Base-by-base conservation (phyloP, 2,329 filamentous ascomycete species). In the Penicillium polonicum region DNA sequence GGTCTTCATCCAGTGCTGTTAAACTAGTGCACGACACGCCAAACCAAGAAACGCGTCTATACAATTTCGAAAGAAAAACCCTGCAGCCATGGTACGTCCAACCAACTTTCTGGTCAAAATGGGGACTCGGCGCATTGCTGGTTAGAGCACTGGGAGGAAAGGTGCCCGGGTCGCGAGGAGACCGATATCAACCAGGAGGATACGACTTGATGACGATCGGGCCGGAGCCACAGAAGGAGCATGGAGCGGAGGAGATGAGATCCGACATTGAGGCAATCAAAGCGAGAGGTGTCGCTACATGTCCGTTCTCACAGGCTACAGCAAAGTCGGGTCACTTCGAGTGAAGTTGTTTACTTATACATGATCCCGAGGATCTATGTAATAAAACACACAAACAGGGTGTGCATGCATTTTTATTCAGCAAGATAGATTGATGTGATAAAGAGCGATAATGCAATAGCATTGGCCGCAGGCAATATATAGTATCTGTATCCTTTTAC, bases 281-380 rank as follows among this genome's bases (percentile, higher is more conserved):
- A 43, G 55, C 39, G 17, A 57, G 55, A 44, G 61, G 57, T 19
- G 48, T 60, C 10, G 55, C 55, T 43, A 60, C 59, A 13, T 62
- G 61, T 54, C 62, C 62, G 1, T 63, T 63, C 31, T 60, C 62
- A 10, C 57, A 54, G 21, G 52, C 44, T 9, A 65, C 60, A n/a
- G 10, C 45, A 12, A 60, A 62, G n/a, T 23, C 19, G 4, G 48
- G 39, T 41, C 17, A 36, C 7, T 50, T 48, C 29, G 89, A 41
- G 36, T 51, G 6, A 42, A 23, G 7, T 23, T 23, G 27, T 13
- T 31, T 13, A 29, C 7, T 17, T 33, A 23, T 6, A 21, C 12
- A 29, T 5, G n/a, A 13, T 19, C 12, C 3, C 5, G 27, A 5
- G n/a, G n/a, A 31, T 23, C 8, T 17, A 21, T 19, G n/a, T 5